A percentile compares a stretch with the other conserved stretches of the same genome.
These are phyloP conservation scores for Rhazya stricta DNA, from an alignment of 257 asterid species.

Conservation along the genomic window DNA sequence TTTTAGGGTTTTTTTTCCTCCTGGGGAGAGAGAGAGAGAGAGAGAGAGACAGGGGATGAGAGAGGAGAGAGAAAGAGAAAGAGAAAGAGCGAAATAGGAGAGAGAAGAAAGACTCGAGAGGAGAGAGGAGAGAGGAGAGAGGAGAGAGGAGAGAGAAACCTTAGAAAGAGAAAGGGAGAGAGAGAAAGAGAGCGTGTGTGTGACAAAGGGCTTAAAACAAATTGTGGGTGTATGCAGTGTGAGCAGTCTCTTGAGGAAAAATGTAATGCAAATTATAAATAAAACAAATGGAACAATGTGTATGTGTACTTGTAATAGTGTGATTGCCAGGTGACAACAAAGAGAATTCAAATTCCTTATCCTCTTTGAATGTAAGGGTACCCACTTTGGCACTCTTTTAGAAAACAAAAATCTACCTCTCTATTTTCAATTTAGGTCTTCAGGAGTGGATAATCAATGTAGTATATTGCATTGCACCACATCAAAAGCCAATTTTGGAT, in stretches of 20 bases:
- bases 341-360: background rate
- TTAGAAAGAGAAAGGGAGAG: constrained; percentile 18
- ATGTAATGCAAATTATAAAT: background rate
- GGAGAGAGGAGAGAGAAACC: constrained; percentile 32
- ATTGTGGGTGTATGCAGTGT: background rate
- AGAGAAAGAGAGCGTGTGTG: background rate
- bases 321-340: constrained; percentile 6
- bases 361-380: background rate
- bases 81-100: constrained; percentile 20
- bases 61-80: constrained; percentile 20
- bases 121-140: constrained; percentile 33
- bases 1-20: constrained; percentile 64
- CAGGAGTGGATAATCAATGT: background rate
- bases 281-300: background rate
- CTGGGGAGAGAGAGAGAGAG: constrained; percentile 49
- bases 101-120: constrained; percentile 26
- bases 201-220: constrained; percentile 4
- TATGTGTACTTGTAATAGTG: background rate
- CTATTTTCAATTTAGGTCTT: background rate
- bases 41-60: constrained; percentile 22
- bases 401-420: background rate
- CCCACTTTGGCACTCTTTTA: background rate
- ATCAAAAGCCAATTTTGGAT: too few relatives aligned
- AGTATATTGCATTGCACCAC: too few relatives aligned
- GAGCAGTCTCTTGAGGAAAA: background rate